These are phyloP conservation scores for Zymoseptoria tritici DNA, from an alignment of 2,329 filamentous ascomycete genomes.

Conservation along the genomic window DNA sequence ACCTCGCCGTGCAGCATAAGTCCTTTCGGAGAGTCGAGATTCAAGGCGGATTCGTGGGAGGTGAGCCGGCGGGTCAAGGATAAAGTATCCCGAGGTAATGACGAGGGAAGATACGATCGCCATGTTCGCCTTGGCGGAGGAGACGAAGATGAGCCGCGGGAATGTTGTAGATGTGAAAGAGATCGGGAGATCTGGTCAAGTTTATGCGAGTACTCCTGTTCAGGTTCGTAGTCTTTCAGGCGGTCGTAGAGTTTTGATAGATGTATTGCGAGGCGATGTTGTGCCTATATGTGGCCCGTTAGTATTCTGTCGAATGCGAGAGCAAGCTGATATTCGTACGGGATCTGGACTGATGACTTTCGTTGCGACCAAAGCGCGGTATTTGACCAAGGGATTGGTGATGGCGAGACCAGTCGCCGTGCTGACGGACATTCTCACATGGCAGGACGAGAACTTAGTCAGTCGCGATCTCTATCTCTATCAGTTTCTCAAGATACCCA, in stretches of 20 bases:
- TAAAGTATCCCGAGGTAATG: conserved; percentile 47
- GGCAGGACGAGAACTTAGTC: background rate
- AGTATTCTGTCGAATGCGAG: background rate
- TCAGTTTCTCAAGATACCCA: background rate
- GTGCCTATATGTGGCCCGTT: conserved; percentile 10
- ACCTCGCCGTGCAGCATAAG: conserved; percentile 75
- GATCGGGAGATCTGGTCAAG: conserved; percentile 53
- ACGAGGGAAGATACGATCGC: conserved; percentile 45
- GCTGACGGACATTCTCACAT: conserved; percentile 14
- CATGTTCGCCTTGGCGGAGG: conserved; percentile 33
- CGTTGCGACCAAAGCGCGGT: conserved; percentile 62
- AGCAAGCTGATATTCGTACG: conserved; percentile 2
- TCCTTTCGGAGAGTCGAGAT: conserved; percentile 64
- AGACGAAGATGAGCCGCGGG: conserved; percentile 8
- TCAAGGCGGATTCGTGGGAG: conserved; percentile 62
- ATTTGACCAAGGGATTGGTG: conserved; percentile 67
- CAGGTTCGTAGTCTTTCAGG: conserved; percentile 71
- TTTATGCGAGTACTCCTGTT: conserved; percentile 59
- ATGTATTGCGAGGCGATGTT: conserved; percentile 52
- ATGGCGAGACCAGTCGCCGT: conserved; percentile 37
- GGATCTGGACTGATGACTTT: conserved; percentile 61
- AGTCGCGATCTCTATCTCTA: background rate
- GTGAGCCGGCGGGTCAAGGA: conserved; percentile 64
- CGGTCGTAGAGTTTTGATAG: conserved; percentile 68
- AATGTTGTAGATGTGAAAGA: conserved; percentile 29